Evolutionary conservation across 2,329 filamentous ascomycete genomes (phyloP), one percentile per base, ranked within the genome.

Genomic region (Botryosphaeria dothidea): DNA sequence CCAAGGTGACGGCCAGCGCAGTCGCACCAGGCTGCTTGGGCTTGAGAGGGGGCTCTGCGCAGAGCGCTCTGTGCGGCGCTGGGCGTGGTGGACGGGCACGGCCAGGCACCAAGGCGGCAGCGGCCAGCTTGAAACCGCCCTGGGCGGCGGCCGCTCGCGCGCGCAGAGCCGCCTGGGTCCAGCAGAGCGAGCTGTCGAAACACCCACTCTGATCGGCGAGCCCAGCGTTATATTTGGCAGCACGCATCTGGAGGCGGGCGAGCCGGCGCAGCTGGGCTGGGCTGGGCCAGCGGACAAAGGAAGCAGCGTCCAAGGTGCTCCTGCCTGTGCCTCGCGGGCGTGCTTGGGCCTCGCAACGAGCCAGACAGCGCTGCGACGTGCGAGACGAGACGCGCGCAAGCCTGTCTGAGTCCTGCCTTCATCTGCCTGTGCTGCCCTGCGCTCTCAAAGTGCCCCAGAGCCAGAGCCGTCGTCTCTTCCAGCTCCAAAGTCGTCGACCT

Each of bases 331-430:
- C 54, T 57, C 54, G 54, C 54, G 54, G 54, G 56, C 56, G 56
- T 60, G 56, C 56, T 60, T 57, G 54, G 54, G 54, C 54, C 54
- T 57, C 54, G 54, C 54, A 57, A 57, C 54, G 54, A 57, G 54
- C 54, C 54, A 57, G 49, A 57, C 54, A 57, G 54, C 54, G 54
- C 54, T 57, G 54, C 54, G 54, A 57, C 54, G 54, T 43, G 38
- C 52, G 52, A 56, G 52, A 56, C 52, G 48, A 51, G 48, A 51
- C 48, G 48, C 48, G 48, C 48, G 48, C 48, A 51, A 51, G 48
- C 48, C 48, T 52, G 49, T 52, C 49, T 52, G 49, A 52, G 49
- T 52, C 49, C 38, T 36, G 49, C 49, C 49, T 52, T 52, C 49
- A 52, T 52, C 49, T 52, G 49, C 49, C 49, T 52, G 49, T 52